Evolutionary conservation across 1,139 yeast species (phyloP).

Genomic region (Wickerhamomyces sp.): DNA sequence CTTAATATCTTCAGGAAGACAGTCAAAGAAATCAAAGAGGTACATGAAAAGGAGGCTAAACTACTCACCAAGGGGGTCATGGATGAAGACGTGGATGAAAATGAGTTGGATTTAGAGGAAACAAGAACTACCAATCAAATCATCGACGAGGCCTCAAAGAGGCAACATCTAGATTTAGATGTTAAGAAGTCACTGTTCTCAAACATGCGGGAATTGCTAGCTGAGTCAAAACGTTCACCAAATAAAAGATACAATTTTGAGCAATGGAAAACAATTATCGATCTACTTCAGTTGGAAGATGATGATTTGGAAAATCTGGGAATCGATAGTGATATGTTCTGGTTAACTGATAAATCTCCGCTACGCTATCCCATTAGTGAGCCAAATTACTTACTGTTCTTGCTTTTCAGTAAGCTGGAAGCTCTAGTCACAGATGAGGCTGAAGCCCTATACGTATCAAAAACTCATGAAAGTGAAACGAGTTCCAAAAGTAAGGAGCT

Average conservation of each 20-base stretch:
- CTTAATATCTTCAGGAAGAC: constrained; percentile 5
- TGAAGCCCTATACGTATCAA: constrained; percentile 1
- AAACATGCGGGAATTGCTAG: constrained; percentile 21
- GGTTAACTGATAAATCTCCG: constrained; percentile 64
- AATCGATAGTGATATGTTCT: constrained; percentile 31
- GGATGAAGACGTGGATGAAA: neutral
- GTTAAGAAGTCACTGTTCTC: constrained; percentile 11
- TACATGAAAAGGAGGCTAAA: constrained; percentile 7
- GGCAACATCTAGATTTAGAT: too few species aligned
- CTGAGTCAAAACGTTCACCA: constrained; percentile 26
- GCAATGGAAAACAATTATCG: constrained; percentile 41
- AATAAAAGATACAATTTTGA: constrained; percentile 32
- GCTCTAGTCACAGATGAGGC: constrained; percentile 2
- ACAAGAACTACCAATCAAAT: constrained; percentile 18
- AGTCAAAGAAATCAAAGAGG: constrained; percentile 8
- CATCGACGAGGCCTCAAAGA: constrained; percentile 7
- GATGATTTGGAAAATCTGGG: constrained; percentile 17
- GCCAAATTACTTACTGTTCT: constrained; percentile 51
- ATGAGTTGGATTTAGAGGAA: constrained; percentile 2
- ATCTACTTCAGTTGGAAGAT: constrained; percentile 25
- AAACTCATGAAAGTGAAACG: neutral
- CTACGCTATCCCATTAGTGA: constrained; percentile 62
- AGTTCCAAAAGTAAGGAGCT: too few species aligned
- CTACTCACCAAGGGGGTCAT: too few species aligned
- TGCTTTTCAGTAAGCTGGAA: constrained; percentile 24